Conservation (phyloP, 1,284 basidiomycete species). For the Dichomitus squalens region DNA sequence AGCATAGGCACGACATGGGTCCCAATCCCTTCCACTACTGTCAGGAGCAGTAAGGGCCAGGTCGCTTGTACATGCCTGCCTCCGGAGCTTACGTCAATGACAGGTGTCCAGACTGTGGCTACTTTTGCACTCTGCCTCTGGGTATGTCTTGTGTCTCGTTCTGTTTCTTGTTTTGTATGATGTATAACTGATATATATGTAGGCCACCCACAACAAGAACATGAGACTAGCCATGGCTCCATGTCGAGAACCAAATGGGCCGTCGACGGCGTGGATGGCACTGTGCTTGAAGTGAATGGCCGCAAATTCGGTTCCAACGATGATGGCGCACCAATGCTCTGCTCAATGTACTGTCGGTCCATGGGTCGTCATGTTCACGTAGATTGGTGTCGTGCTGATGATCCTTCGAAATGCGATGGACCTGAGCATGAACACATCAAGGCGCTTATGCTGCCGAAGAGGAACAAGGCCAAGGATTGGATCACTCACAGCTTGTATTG, state of each 20-base stretch:
- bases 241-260: conserved; percentile 62
- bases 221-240: conserved; percentile 65
- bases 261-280: conserved; percentile 51
- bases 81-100: not conserved
- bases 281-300: conserved; percentile 53
- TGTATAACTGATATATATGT: not conserved
- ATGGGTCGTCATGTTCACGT: conserved; percentile 60
- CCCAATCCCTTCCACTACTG: conserved; percentile 41
- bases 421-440: conserved; percentile 50
- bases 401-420: conserved; percentile 40
- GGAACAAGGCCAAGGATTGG: conserved; percentile 50
- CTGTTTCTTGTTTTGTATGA: not conserved
- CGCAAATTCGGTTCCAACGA: conserved; percentile 57
- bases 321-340: conserved; percentile 67
- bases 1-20: conserved; percentile 50
- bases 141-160: conserved; percentile 37
- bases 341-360: conserved; percentile 55
- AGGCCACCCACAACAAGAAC: conserved; percentile 63
- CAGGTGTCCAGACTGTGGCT: conserved; percentile 58
- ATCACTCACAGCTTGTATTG: conserved; percentile 59
- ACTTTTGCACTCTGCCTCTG: conserved; percentile 58
- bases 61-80: not conserved
- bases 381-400: conserved; percentile 52
- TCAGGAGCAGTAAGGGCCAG: conserved; percentile 41
- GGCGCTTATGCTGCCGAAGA: conserved; percentile 45